Base-by-base conservation (phyloP, 1,284 basidiomycete genomes). In the Ceratobasidium sp. region DNA sequence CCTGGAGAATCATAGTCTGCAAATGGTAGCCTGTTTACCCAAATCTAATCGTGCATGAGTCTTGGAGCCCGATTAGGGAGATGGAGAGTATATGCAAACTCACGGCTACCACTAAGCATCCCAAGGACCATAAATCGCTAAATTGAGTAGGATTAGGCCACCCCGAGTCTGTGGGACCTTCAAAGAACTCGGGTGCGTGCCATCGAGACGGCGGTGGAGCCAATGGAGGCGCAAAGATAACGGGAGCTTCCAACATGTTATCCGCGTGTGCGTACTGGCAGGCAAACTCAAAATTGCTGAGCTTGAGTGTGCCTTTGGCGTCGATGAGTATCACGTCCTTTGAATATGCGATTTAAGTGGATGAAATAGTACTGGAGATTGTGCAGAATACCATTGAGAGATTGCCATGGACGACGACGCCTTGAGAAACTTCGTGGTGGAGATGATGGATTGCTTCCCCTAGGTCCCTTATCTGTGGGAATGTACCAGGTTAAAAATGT, bases 131-230 rank as follows among this genome's bases (percentile, higher is more conserved):
- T 15, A 61, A 4, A 44, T 71, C 69, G 17, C 56, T 32, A 51
- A 59, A 71, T 29, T 61, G 69, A 17, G 69, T 71, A 15, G 69
- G 69, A 37, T 61, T 59, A 7, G 69, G 57, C 54, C 54, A 46
- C 5, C 40, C 52, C 8, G 57, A 8, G 32, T 49, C 43, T 11
- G 44, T 37, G 6, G 56, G n/a, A 6, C 43, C 57, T 25, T 29
- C 43, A 22, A 71, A 71, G 11, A 62, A 59, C 29, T 71, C 69
- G 15, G 69, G 69, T n/a, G 69, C 56, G 46, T 71, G 69, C 69
- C 69, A 71, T 34, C 69, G 54, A 34, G 56, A 46, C 15, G 69
- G 69, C n/a, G 11, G 19, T 59, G 56, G 57, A 32, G 57, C 56
- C 5, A 71, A 11, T 1, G 54, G 69, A 32, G 69, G 69, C 3